A percentile compares a stretch with the other conserved stretches of the same genome.
phyloP scores from a whole-genome alignment of 2,329 filamentous ascomycete genomes.

The Phialemonium atrogriseum region DNA sequence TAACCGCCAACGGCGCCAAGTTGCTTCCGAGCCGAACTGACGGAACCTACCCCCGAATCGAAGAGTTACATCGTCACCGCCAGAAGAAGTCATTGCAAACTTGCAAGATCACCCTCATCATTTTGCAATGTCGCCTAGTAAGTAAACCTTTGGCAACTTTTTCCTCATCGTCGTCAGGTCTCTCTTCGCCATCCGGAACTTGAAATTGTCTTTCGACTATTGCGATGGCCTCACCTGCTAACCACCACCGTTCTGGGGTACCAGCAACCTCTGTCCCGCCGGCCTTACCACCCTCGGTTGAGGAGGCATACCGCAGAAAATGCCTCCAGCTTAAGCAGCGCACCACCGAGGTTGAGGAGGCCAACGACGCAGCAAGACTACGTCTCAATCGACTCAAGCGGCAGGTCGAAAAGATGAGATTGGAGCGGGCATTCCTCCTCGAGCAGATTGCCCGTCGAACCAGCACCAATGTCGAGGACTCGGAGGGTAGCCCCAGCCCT shows the following conservation, averaged over 20 bases:
- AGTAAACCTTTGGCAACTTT: too few relatives aligned
- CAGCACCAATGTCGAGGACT: conserved; percentile 67
- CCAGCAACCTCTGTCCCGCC: conserved; percentile 42
- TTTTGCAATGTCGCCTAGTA: neutral
- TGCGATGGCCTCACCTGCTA: conserved; percentile 23
- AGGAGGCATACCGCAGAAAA: conserved; percentile 93
- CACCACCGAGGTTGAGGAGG: conserved; percentile 83
- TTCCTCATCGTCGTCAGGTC: too few relatives aligned
- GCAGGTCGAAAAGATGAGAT: conserved; percentile 82
- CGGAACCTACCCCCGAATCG: too few relatives aligned
- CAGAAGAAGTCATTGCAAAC: too few relatives aligned
- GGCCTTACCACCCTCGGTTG: conserved; percentile 75
- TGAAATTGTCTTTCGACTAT: too few relatives aligned
- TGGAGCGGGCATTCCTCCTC: conserved; percentile 70
- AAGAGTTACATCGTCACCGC: too few relatives aligned
- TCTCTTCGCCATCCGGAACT: too few relatives aligned
- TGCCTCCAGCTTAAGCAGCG: conserved; percentile 91
- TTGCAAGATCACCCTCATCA: too few relatives aligned
- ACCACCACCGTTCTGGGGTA: conserved; percentile 17
- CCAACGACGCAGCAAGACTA: conserved; percentile 76
- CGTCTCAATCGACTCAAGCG: conserved; percentile 74
- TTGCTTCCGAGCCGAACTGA: too few relatives aligned
- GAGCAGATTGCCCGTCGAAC: conserved; percentile 68
- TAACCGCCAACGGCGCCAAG: too few relatives aligned
- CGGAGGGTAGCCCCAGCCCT: conserved; percentile 71